Evolutionary conservation across 108 stramenopile genomes (phyloP).

Genomic region (Cafeteria roenbergensis): DNA sequence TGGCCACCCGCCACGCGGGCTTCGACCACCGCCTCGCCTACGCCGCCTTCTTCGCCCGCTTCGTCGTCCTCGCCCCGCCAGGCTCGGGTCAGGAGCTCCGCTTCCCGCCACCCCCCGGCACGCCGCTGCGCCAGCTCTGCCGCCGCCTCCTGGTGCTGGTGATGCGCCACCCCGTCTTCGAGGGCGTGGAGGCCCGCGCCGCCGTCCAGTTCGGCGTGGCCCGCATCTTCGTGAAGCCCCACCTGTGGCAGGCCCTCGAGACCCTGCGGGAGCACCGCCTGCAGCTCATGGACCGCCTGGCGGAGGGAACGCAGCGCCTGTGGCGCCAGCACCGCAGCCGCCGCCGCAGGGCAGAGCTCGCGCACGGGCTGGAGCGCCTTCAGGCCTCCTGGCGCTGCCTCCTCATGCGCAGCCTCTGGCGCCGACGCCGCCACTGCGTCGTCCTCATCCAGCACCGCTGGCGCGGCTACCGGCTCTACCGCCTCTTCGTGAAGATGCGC

Average conservation of each 20-base stretch:
- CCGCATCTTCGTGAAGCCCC: neutral
- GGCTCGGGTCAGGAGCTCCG: neutral
- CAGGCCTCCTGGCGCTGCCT: neutral
- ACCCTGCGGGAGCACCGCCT: slow-evolving; percentile 1
- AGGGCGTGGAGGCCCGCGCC: neutral
- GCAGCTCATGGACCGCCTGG: slow-evolving; percentile 2
- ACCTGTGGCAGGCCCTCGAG: neutral
- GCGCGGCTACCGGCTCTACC: neutral
- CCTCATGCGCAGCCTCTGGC: neutral
- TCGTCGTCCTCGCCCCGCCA: neutral
- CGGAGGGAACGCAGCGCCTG: neutral
- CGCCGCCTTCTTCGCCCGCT: slow-evolving; percentile 4
- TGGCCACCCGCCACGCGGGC: neutral
- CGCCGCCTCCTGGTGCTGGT: neutral
- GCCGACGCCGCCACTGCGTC: neutral
- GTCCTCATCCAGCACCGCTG: neutral
- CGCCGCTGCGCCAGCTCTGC: neutral
- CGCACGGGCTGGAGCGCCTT: neutral
- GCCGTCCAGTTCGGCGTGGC: neutral
- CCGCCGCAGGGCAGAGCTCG: neutral
- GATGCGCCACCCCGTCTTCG: slow-evolving; percentile 1
- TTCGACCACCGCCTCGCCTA: neutral
- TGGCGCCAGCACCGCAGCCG: neutral
- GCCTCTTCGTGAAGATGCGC: neutral
- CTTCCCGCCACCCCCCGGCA: neutral